Conservation (phyloP, 75 land plant genomes). For the Adiantum capillusveneris region DNA sequence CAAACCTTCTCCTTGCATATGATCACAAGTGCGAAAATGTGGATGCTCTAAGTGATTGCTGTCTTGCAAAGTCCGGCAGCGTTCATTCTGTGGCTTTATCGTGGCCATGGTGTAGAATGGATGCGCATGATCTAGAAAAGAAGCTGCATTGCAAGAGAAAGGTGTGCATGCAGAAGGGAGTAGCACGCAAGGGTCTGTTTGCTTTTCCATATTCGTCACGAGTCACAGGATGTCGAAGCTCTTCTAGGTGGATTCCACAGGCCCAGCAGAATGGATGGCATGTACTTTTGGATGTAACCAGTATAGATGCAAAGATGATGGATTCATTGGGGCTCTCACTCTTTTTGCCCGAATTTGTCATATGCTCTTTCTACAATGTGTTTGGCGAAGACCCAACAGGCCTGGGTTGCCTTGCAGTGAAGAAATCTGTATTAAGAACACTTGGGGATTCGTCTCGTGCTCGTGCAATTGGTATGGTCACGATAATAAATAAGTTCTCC, state of each 20-base stretch:
- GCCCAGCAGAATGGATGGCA: conserved; percentile 28
- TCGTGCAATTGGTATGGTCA: conserved; percentile 29
- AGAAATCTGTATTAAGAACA: conserved; percentile 7
- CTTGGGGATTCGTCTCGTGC: conserved; percentile 23
- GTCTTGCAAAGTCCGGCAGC: conserved; percentile 12
- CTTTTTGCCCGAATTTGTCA: conserved; percentile 16
- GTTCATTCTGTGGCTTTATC: conserved; percentile 8
- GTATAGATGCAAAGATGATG: conserved; percentile 16
- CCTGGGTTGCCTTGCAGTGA: conserved; percentile 19
- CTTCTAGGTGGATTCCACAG: conserved; percentile 19
- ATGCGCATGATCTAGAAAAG: conserved; percentile 12
- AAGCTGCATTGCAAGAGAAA: conserved; percentile 14
- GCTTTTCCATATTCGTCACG: conserved; percentile 19
- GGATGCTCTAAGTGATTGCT: conserved; percentile 11
- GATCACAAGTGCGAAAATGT: conserved; percentile 19
- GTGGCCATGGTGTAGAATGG: conserved; percentile 13
- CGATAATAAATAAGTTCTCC: conserved; percentile 5
- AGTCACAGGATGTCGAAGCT: conserved; percentile 20
- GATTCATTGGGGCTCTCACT: conserved; percentile 13
- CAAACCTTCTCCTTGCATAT: conserved; percentile 19
- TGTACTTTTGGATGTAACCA: conserved; percentile 19
- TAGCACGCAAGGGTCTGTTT: conserved; percentile 14
- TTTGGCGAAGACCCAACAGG: conserved; percentile 27
- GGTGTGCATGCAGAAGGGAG: neutral
- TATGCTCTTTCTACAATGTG: conserved; percentile 24